A percentile compares a stretch with the other conserved stretches of the same genome.
These are phyloP conservation scores for Colletotrichum sublineola DNA, from an alignment of 2,329 filamentous ascomycete genomes.

Conservation along the genomic window DNA sequence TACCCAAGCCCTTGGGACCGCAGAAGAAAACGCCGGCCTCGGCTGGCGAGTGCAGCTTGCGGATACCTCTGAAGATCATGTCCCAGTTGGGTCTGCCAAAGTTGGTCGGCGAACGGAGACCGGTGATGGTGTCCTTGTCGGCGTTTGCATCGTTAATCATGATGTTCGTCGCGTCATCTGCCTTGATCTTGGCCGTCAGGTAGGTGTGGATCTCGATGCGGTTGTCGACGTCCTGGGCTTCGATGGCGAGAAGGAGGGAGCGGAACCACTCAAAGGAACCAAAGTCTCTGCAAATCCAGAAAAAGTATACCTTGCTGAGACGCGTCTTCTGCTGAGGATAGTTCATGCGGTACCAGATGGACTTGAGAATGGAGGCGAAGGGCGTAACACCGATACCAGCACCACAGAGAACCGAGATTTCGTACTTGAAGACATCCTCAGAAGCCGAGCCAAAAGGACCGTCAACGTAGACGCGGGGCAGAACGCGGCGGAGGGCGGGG, in stretches of 20 bases:
- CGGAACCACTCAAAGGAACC: constrained; percentile 93
- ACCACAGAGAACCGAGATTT: constrained; percentile 82
- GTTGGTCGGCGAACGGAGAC: constrained; percentile 84
- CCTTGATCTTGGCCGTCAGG: constrained; percentile 87
- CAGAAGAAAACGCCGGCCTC: constrained; percentile 89
- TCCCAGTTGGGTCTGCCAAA: constrained; percentile 92
- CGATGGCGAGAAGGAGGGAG: constrained; percentile 84
- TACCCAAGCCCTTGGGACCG: constrained; percentile 84
- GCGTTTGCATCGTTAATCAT: constrained; percentile 92
- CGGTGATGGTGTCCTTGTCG: constrained; percentile 87
- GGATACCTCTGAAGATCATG: constrained; percentile 86
- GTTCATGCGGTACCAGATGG: constrained; percentile 94
- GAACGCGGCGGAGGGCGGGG: constrained; percentile 77
- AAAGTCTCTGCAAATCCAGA: constrained; percentile 92
- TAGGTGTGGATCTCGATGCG: constrained; percentile 93
- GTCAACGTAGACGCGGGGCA: constrained; percentile 86
- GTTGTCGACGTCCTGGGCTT: constrained; percentile 86
- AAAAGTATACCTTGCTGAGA: constrained; percentile 89
- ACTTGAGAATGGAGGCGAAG: constrained; percentile 89
- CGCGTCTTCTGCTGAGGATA: constrained; percentile 84
- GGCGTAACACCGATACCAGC: constrained; percentile 90
- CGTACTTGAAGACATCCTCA: constrained; percentile 91
- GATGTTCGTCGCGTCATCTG: constrained; percentile 88
- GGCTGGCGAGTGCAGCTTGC: constrained; percentile 80
- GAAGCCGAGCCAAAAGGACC: constrained; percentile 89